Percentiles rank a stretch among this genome's conserved stretches.
Evolutionary conservation across 495 filamentous ascomycete genomes (phyloP).

Genomic region (Hypoxylon rickii): DNA sequence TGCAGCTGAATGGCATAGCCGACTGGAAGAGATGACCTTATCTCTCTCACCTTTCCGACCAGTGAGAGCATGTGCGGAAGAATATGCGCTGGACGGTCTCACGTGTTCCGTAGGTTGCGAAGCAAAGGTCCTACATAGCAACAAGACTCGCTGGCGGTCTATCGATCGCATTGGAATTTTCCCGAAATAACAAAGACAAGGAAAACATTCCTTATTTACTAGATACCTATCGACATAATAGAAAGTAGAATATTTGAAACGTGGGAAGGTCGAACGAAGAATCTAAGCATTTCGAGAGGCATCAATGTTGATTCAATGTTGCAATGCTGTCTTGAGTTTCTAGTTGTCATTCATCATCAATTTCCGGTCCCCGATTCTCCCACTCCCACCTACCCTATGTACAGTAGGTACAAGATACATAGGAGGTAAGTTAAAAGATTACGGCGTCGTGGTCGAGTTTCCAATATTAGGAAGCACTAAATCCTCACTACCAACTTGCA

Average conservation of each 20-base stretch:
- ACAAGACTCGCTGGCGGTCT: conserved; percentile 16
- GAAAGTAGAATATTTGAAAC: conserved; percentile 18
- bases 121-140: conserved; percentile 6
- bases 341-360: no score
- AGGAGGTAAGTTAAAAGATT: background rate
- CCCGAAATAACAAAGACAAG: conserved; percentile 16
- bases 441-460: conserved; percentile 8
- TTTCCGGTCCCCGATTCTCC: no score
- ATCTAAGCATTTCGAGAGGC: background rate
- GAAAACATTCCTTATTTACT: conserved; percentile 18
- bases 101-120: conserved; percentile 15
- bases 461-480: conserved; percentile 25
- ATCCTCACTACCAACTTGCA: conserved; percentile 4
- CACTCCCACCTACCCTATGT: no score
- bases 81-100: conserved; percentile 31
- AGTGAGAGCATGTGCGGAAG: conserved; percentile 19
- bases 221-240: conserved; percentile 22
- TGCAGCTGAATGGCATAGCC: conserved; percentile 19
- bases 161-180: conserved; percentile 15
- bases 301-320: background rate
- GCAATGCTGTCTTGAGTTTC: conserved; percentile 4
- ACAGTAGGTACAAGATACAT: no score
- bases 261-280: background rate
- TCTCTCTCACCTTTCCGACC: conserved; percentile 3
- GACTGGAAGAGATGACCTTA: no score